Base-by-base conservation (phyloP, 2,329 filamentous ascomycete species). In the Microdochium paspali region DNA sequence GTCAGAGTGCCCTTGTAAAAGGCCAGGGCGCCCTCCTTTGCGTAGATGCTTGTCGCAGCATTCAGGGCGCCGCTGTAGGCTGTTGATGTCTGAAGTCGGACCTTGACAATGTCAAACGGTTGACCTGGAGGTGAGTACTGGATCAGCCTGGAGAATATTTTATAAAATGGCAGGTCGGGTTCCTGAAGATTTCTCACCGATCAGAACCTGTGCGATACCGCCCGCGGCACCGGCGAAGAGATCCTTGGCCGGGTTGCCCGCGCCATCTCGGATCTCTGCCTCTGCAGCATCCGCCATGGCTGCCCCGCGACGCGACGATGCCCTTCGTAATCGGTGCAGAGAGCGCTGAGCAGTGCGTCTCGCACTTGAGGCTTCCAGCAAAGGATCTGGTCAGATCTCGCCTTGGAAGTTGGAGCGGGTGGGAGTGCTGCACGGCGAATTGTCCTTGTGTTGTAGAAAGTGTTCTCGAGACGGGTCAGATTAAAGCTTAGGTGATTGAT, bases 1-100 rank as follows among this genome's bases (percentile, higher is more conserved):
- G 93, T 97, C 48, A 98, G 75, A 0, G 93, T 97, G 60, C 93
- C 93, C 70, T 98, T 98, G 80, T 64, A 98, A 74, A 98, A 98
- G 49, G 93, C 93, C 12, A 87, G 70, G 2, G 90, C 76, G 2
- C 93, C 93, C 67, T 98, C 93, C 60, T 88, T 84, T 59, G 80
- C 82, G 69, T 88, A 88, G 70, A 98, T 97, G 53, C 85, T 80
- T 46, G 77, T 77, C 7, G 90, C 93, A 55, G 87, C 88, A 58
- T 88, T 77, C 44, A 94, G 68, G 46, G 93, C 93, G 54, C 80
- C 84, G 46, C 79, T 76, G 74, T 96, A 95, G 56, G 87, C 79
- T 21, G 77, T 82, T 47, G 85, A 86, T 15, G 93, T 98, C 68
- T 98, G 93, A 44, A 98, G 78, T 48, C 93, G 87, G 59, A 98